Conservation (phyloP, 179 eudicot genomes). For the Actinidia arguta region DNA sequence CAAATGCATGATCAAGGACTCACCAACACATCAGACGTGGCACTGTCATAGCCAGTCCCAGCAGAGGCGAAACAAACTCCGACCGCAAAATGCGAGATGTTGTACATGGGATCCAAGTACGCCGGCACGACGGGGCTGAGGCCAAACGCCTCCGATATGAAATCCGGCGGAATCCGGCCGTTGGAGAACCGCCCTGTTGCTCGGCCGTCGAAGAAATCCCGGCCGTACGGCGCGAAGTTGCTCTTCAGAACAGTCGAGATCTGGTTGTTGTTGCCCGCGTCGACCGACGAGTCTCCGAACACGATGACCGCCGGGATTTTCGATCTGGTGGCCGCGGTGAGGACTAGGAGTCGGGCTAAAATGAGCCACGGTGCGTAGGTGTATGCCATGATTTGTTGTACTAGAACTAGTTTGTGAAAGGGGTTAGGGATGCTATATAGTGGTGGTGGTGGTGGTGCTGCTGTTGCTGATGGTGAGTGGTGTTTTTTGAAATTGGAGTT, state of each 20-base stretch:
- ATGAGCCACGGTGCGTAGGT: background rate
- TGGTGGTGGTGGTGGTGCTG: too few species aligned
- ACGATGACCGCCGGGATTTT: conserved; percentile 73
- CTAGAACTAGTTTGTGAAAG: too few species aligned
- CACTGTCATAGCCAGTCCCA: conserved; percentile 78
- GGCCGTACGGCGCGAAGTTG: conserved; percentile 70
- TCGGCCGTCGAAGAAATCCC: conserved; percentile 57
- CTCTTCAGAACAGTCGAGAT: conserved; percentile 58
- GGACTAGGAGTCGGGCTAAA: background rate
- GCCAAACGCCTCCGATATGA: conserved; percentile 66
- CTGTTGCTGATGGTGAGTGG: too few species aligned
- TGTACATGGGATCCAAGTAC: conserved; percentile 62
- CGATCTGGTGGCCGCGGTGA: conserved; percentile 5
- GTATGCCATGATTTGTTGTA: background rate
- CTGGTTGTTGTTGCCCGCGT: conserved; percentile 74
- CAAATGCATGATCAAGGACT: conserved; percentile 1
- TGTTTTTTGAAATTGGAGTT: too few species aligned
- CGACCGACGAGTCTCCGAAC: conserved; percentile 83
- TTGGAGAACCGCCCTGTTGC: conserved; percentile 80
- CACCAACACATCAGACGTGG: conserved; percentile 74
- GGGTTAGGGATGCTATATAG: too few species aligned
- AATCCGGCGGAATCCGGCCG: conserved; percentile 69
- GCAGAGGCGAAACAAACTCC: conserved; percentile 87
- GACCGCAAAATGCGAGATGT: conserved; percentile 59
- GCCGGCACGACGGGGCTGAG: conserved; percentile 67